These are phyloP conservation scores for Stropharia rugosoannulata DNA, from an alignment of 768 basidiomycete species.

Conservation along the genomic window DNA sequence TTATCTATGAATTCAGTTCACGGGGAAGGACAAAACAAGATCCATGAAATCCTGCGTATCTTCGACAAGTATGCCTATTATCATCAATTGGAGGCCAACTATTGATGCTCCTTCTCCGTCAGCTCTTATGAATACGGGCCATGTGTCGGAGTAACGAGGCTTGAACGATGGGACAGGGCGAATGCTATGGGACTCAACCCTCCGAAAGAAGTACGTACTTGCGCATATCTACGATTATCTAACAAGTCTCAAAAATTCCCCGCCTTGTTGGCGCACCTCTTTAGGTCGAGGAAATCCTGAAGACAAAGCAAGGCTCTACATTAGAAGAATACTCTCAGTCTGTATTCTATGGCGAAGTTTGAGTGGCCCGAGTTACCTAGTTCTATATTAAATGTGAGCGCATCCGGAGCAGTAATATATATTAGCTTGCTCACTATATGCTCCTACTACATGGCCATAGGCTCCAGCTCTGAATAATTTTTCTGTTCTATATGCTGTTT, in stretches of 20 bases:
- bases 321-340: slow-evolving; percentile 54
- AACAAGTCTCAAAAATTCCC: neutral
- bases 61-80: slow-evolving; percentile 63
- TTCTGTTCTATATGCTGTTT: too few species aligned
- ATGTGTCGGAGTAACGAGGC: slow-evolving; percentile 72
- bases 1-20: slow-evolving; percentile 51
- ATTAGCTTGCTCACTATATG: too few species aligned
- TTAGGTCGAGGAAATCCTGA: slow-evolving; percentile 78
- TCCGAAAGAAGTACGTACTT: slow-evolving; percentile 27
- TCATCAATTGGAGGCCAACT: neutral
- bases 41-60: slow-evolving; percentile 73
- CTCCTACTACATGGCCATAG: too few species aligned
- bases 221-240: neutral
- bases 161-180: slow-evolving; percentile 89
- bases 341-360: slow-evolving; percentile 56
- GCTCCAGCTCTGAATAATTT: too few species aligned
- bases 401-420: too few species aligned
- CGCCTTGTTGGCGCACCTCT: neutral
- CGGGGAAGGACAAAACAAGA: slow-evolving; percentile 53
- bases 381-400: neutral
- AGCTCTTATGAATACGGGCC: slow-evolving; percentile 83
- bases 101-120: slow-evolving; percentile 5
- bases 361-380: slow-evolving; percentile 1
- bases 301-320: slow-evolving; percentile 62
- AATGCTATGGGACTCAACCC: slow-evolving; percentile 75